phyloP scores from a whole-genome alignment of 2,329 filamentous ascomycete genomes.

The Samsoniella hepiali region DNA sequence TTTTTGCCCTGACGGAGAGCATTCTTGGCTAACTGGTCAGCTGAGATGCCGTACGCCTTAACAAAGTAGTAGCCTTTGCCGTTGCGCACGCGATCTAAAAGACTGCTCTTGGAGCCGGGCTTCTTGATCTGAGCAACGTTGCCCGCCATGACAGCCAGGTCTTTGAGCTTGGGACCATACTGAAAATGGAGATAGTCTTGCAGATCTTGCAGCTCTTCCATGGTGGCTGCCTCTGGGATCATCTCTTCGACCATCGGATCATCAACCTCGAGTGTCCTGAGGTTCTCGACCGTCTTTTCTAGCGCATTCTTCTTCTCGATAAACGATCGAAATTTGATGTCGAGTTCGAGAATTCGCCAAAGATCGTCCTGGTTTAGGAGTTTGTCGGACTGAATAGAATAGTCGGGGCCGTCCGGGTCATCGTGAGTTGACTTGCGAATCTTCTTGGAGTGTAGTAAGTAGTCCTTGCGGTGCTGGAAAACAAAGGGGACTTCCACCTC shows the following conservation, averaged over 20 bases:
- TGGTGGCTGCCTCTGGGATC: conserved; percentile 73
- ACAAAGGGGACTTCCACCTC: conserved; percentile 96
- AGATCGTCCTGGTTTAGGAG: conserved; percentile 88
- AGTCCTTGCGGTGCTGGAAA: conserved; percentile 97
- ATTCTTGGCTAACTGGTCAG: conserved; percentile 86
- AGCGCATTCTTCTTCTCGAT: conserved; percentile 88
- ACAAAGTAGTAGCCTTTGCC: conserved; percentile 79
- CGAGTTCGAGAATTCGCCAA: conserved; percentile 91
- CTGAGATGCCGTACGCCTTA: conserved; percentile 82
- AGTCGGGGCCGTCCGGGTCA: conserved; percentile 69
- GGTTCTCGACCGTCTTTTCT: conserved; percentile 71
- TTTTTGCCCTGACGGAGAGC: conserved; percentile 74
- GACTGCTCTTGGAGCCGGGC: conserved; percentile 74
- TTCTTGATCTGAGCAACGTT: conserved; percentile 68
- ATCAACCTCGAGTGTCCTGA: conserved; percentile 61
- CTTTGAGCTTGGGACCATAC: conserved; percentile 79
- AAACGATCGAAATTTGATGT: conserved; percentile 91
- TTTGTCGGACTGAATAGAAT: conserved; percentile 76
- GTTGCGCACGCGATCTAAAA: conserved; percentile 81
- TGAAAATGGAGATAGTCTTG: conserved; percentile 97
- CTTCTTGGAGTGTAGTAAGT: conserved; percentile 85
- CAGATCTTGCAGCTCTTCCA: conserved; percentile 94
- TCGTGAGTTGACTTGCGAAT: conserved; percentile 57
- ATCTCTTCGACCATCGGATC: conserved; percentile 80
- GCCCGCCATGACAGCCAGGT: conserved; percentile 63